Evolutionary conservation across 192 early-diverging fungal species (phyloP), one percentile per base, ranked within the genome.

Genomic region (Allomyces javanicus): DNA sequence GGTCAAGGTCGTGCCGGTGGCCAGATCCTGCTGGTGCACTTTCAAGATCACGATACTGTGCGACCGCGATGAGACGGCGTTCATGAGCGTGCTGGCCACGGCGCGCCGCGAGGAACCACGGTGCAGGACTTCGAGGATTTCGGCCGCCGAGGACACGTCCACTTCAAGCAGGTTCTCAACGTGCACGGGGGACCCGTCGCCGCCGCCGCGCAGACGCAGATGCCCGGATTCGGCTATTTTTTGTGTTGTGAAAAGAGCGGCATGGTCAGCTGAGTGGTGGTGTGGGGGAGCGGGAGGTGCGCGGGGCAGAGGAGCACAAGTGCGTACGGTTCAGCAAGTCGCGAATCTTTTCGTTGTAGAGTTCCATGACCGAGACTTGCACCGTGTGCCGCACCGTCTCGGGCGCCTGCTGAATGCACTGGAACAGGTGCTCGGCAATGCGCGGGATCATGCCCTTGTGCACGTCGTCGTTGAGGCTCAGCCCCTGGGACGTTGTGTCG

Each of bases 281-380:
- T 17, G 63, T 40, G 62, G n/a, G n/a, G n/a, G n/a, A n/a, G n/a
- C n/a, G n/a, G n/a, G n/a, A n/a, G n/a, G n/a, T n/a, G n/a, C n/a
- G n/a, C n/a, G n/a, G n/a, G n/a, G n/a, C n/a, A n/a, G n/a, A n/a
- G n/a, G n/a, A n/a, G n/a, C n/a, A n/a, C n/a, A n/a, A n/a, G n/a
- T n/a, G 67, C 82, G 75, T 74, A 89, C 83, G 88, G 74, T 92
- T 89, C 55, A 99, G 79, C 71, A 99, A 72, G 83, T 99, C 96
- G 66, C 94, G 83, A 67, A 99, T 92, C 72, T 88, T 90, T 70
- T 99, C 96, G 93, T 97, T 99, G 79, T 99, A 99, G 70, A 99
- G 95, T 84, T 99, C 96, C 96, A 99, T 97, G 77, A 87, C 97
- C n/a, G 93, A 96, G 6, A 93, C 89, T 71, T 94, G 90, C 68